Evolutionary conservation across 331 rosid genomes (phyloP).

Genomic region (Saraca asoca): DNA sequence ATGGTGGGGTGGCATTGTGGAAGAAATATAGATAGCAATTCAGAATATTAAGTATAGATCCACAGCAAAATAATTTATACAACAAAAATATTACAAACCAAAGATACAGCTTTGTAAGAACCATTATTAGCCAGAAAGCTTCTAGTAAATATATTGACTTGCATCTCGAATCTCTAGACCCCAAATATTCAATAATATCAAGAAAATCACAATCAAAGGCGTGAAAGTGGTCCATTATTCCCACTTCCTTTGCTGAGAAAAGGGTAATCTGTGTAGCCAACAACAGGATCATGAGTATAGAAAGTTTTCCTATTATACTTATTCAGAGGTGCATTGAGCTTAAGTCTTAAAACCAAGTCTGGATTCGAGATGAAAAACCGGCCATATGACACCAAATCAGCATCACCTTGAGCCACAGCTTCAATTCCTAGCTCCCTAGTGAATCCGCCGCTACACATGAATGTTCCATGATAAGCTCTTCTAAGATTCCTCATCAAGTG

Average conservation of each 20-base stretch:
- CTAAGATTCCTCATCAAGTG: slow-evolving; percentile 57
- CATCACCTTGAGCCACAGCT: slow-evolving; percentile 69
- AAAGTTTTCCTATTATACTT: slow-evolving; percentile 80
- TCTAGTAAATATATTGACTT: slow-evolving; percentile 7
- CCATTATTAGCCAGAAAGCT: neutral
- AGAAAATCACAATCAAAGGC: slow-evolving; percentile 52
- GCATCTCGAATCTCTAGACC: neutral
- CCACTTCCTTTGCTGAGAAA: slow-evolving; percentile 45
- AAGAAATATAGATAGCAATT: slow-evolving; percentile 18
- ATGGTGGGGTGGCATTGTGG: neutral
- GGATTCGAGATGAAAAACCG: slow-evolving; percentile 86
- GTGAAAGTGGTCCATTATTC: slow-evolving; percentile 36
- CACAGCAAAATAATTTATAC: neutral
- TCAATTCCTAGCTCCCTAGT: slow-evolving; percentile 76
- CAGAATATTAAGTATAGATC: slow-evolving; percentile 1
- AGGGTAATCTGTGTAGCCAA: slow-evolving; percentile 91
- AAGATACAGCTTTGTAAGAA: slow-evolving; percentile 1
- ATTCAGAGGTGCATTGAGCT: slow-evolving; percentile 67
- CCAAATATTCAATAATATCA: slow-evolving; percentile 9
- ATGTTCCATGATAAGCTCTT: slow-evolving; percentile 71
- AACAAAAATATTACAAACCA: neutral
- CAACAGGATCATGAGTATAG: slow-evolving; percentile 83
- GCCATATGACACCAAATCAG: slow-evolving; percentile 88
- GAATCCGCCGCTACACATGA: slow-evolving; percentile 89
- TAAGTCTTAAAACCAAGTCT: slow-evolving; percentile 67